Percentiles rank a stretch among this genome's conserved stretches.
phyloP scores from a whole-genome alignment of 2,329 filamentous ascomycete genomes.

The Basipetospora chlamydospora region DNA sequence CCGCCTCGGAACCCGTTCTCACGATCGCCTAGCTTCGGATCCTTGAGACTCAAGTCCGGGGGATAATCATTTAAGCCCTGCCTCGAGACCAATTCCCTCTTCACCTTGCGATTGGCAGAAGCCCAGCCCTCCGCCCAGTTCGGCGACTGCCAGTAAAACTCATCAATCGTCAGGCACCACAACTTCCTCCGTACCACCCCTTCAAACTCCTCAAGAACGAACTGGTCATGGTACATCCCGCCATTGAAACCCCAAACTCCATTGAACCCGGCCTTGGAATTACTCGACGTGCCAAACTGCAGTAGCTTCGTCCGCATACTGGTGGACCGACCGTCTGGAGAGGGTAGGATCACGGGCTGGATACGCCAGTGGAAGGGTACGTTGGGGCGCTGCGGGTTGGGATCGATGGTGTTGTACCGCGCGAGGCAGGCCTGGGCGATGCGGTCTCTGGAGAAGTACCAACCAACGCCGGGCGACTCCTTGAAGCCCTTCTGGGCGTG shows the following conservation, averaged over 20 bases:
- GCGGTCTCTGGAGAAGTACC: conserved; percentile 3
- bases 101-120: background rate
- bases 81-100: background rate
- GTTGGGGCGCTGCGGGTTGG: conserved; percentile 3
- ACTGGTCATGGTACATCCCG: conserved; percentile 5
- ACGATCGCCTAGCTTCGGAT: conserved; percentile 1
- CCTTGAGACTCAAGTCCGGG: conserved; percentile 1
- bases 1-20: background rate
- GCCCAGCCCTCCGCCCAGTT: conserved; percentile 1
- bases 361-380: conserved; percentile 3
- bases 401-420: conserved; percentile 2
- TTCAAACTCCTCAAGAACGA: background rate
- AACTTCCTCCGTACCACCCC: conserved; percentile 1
- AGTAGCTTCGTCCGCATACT: conserved; percentile 3
- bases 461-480: conserved; percentile 1
- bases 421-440: conserved; percentile 3
- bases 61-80: background rate
- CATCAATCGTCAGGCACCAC: conserved; percentile 4
- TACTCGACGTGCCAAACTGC: conserved; percentile 2
- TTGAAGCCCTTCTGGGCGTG: conserved; percentile 4
- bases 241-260: conserved; percentile 2
- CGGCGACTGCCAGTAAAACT: conserved; percentile 5
- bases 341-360: conserved; percentile 1
- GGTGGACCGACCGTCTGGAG: background rate
- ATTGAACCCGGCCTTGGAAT: background rate